A percentile compares a stretch with the other conserved stretches of the same genome.
These are phyloP conservation scores for Pseudofabraea citricarpa DNA, from an alignment of 2,329 filamentous ascomycete genomes.

Conservation along the genomic window DNA sequence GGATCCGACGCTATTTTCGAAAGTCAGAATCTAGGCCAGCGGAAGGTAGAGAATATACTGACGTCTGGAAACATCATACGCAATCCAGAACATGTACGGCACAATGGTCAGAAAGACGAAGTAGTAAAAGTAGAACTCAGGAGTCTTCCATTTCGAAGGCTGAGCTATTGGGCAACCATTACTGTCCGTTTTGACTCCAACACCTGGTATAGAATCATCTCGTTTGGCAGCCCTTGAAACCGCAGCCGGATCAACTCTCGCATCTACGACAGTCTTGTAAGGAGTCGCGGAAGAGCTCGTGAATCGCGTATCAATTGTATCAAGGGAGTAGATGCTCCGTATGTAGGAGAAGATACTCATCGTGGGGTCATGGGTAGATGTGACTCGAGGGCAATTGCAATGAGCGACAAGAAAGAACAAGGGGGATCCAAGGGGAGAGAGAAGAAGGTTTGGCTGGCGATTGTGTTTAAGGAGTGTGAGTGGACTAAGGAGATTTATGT, in stretches of 20 bases:
- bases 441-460: no score
- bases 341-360: conserved; percentile 36
- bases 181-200: conserved; percentile 31
- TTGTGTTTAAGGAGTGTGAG: no score
- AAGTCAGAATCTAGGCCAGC: no score
- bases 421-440: no score
- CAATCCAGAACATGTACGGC: conserved; percentile 87
- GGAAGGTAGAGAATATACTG: conserved; percentile 26
- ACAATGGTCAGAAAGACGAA: conserved; percentile 60
- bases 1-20: conserved; percentile 78
- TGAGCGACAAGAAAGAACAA: no score
- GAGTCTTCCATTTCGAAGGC: conserved; percentile 76
- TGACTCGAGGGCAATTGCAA: not conserved
- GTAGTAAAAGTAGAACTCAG: conserved; percentile 82
- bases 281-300: conserved; percentile 66
- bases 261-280: conserved; percentile 53
- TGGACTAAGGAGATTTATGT: no score
- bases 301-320: conserved; percentile 69
- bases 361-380: conserved; percentile 14
- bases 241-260: conserved; percentile 37
- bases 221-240: conserved; percentile 23
- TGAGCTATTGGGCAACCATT: conserved; percentile 41
- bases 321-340: conserved; percentile 55
- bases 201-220: conserved; percentile 21
- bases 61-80: conserved; percentile 82